Evolutionary conservation across 345 rosid genomes (phyloP), one percentile per base, ranked within the genome.

Genomic region (Salix exigua): DNA sequence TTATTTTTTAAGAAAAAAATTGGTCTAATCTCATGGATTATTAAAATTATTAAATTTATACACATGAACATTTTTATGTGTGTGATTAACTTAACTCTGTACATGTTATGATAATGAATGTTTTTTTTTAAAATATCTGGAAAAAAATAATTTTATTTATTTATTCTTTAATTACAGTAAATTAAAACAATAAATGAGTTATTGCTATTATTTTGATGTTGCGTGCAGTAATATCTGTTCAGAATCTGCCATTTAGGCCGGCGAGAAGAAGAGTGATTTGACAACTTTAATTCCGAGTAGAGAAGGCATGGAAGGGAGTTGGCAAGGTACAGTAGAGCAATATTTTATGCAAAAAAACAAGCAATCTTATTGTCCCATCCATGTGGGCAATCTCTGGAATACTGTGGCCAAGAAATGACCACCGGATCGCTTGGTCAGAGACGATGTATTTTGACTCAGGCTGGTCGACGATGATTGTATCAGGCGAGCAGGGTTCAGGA

Each of bases 371-470:
- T 71, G 66, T 40, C 26, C 30, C 35, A 40, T 77, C 31, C 31
- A 31, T 31, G 64, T 60, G 40, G 40, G 23, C n/a, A 35, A 38
- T 42, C 25, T 71, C 40, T 35, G 53, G 75, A 37, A 17, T 17
- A 25, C 23, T 75, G 82, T 77, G 86, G 86, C 80, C 69, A 37
- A 40, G 77, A 79, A 61, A 74, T 62, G 71, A 68, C 82, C 88
- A 78, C 66, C 73, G 58, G 46, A 26, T 42, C 67, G 75, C 63
- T n/a, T 66, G 23, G 55, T 31, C 44, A 38, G 18, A 38, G 68
- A 74, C 53, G 46, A n/a, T 42, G 65, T 58, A 37, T 75, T 73
- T 69, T 42, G 74, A 80, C 42, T 63, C 33, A 0, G 35, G 14
- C 19, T 28, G 62, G 40, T 30, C 7, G 40, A 6, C 13, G 46